phyloP scores from a whole-genome alignment of 1,139 yeast species.

The Torulaspora globosa region DNA sequence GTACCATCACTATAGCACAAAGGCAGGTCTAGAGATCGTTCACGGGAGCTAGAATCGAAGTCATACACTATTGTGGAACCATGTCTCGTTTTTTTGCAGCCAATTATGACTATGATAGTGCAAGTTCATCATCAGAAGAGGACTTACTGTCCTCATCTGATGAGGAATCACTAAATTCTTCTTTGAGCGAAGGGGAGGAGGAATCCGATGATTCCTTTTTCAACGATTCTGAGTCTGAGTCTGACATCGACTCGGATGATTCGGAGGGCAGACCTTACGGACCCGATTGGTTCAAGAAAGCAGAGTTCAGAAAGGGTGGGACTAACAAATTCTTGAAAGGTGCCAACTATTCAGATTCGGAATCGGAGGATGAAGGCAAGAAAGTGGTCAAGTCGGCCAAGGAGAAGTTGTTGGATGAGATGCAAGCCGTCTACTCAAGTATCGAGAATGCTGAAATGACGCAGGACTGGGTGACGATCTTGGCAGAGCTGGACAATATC shows the following conservation, averaged over 20 bases:
- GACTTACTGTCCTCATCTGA: slow-evolving; percentile 66
- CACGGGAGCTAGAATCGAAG: slow-evolving; percentile 6
- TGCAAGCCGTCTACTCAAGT: slow-evolving; percentile 61
- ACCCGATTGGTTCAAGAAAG: slow-evolving; percentile 40
- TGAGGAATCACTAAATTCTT: slow-evolving; percentile 55
- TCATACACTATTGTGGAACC: slow-evolving; percentile 12
- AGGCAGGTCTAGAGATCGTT: not conserved
- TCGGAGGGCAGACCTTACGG: slow-evolving; percentile 41
- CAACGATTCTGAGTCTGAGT: slow-evolving; percentile 42
- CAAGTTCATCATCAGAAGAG: slow-evolving; percentile 73
- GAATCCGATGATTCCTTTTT: slow-evolving; percentile 30
- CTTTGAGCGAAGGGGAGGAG: slow-evolving; percentile 44
- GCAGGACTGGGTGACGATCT: slow-evolving; percentile 77
- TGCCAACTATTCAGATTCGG: slow-evolving; percentile 42
- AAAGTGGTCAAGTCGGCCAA: slow-evolving; percentile 90
- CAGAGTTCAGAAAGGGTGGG: slow-evolving; percentile 40
- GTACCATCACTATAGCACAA: not conserved
- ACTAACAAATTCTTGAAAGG: slow-evolving; percentile 36
- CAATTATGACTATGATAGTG: slow-evolving; percentile 53
- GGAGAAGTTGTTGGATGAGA: slow-evolving; percentile 87
- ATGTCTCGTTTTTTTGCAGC: slow-evolving; percentile 69
- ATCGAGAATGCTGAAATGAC: slow-evolving; percentile 67
- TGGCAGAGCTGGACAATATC: slow-evolving; percentile 74
- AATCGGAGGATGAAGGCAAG: slow-evolving; percentile 57
- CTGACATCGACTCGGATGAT: slow-evolving; percentile 46